Percentiles rank a stretch among this genome's conserved stretches.
These are phyloP conservation scores for Puccinia triticina DNA, from an alignment of 1,284 basidiomycete genomes.

Conservation along the genomic window DNA sequence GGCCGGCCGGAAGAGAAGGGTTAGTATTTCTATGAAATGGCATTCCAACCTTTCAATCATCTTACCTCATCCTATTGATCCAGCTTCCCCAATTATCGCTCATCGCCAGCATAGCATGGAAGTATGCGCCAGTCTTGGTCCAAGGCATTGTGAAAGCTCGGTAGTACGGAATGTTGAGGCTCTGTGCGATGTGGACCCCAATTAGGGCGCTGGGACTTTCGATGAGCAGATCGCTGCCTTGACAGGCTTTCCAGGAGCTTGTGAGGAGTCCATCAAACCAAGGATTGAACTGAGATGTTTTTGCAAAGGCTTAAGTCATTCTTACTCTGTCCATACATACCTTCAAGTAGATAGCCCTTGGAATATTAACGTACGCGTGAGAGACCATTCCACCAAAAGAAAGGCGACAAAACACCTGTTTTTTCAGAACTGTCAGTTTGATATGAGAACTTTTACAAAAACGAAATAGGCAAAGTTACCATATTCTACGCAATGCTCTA, in stretches of 20 bases:
- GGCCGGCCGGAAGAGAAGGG: background rate
- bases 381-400: slow-evolving; percentile 86
- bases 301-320: slow-evolving; percentile 13
- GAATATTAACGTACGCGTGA: slow-evolving; percentile 68
- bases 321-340: background rate
- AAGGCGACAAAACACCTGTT: slow-evolving; percentile 72
- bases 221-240: slow-evolving; percentile 86
- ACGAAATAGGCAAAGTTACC: slow-evolving; percentile 4
- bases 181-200: slow-evolving; percentile 94
- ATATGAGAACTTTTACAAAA: background rate
- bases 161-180: slow-evolving; percentile 89
- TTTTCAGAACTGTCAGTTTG: background rate
- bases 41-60: slow-evolving; percentile 60
- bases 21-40: background rate
- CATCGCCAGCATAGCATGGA: slow-evolving; percentile 90
- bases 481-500: slow-evolving; percentile 59
- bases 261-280: slow-evolving; percentile 94
- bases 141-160: slow-evolving; percentile 80
- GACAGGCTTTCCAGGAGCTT: slow-evolving; percentile 93
- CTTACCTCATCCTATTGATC: slow-evolving; percentile 25
- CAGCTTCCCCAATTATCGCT: slow-evolving; percentile 18
- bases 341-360: background rate
- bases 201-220: slow-evolving; percentile 97
- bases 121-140: slow-evolving; percentile 79
- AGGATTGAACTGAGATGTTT: slow-evolving; percentile 76